phyloP scores from a whole-genome alignment of 345 rosid genomes.

The Eucalyptus erythrocorys region DNA sequence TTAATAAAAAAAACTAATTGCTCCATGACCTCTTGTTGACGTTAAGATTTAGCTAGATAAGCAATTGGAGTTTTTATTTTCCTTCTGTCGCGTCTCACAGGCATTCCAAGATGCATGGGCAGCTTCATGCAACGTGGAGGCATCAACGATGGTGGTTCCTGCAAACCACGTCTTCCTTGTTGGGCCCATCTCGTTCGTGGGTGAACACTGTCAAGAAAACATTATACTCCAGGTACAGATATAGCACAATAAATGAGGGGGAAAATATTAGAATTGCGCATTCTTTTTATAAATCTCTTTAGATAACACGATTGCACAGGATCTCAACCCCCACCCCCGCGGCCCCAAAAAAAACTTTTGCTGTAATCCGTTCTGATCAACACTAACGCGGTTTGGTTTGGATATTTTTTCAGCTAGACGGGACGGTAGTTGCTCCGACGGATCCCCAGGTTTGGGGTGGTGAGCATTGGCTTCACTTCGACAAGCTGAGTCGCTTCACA shows the following conservation, averaged over 20 bases:
- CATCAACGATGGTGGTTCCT: background rate
- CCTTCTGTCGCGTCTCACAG: background rate
- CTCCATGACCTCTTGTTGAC: background rate
- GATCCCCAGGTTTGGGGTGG: conserved; percentile 14
- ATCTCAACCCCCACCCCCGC: background rate
- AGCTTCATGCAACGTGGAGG: conserved; percentile 4
- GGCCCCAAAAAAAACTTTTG: background rate
- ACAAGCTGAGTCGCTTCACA: conserved; percentile 1
- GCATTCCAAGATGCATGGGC: conserved; percentile 2
- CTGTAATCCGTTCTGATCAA: background rate
- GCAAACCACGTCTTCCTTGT: conserved; percentile 3
- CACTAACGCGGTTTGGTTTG: background rate
- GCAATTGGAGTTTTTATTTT: background rate
- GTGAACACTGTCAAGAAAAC: conserved; percentile 7
- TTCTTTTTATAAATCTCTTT: background rate
- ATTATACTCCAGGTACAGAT: conserved; percentile 19
- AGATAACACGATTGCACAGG: background rate
- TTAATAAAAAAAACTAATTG: background rate
- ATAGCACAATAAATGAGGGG: background rate
- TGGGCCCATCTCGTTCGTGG: conserved; percentile 5
- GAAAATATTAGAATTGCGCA: background rate
- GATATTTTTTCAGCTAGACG: conserved; percentile 17
- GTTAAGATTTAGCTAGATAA: background rate
- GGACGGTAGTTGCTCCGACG: conserved; percentile 18
- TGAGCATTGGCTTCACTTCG: conserved; percentile 20